Percentiles rank a stretch among this genome's conserved stretches.
Conservation (phyloP, 2,329 filamentous ascomycete species). For the Cladosporium sphaerospermum region DNA sequence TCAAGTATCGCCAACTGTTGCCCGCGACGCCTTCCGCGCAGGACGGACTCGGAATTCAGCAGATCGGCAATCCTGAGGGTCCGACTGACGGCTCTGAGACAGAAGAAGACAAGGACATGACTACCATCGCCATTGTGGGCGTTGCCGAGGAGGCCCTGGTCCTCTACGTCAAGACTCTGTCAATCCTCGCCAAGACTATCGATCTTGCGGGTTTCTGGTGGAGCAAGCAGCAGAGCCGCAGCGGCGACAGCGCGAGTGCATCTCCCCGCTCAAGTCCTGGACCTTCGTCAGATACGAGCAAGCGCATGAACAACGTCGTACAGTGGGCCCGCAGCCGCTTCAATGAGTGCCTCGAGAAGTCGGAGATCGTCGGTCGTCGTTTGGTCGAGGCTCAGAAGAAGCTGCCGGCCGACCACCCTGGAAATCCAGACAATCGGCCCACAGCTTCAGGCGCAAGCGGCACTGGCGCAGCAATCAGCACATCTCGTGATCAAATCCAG, state of each 20-base stretch:
- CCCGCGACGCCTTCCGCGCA: conserved; percentile 75
- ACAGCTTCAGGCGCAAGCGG: conserved; percentile 41
- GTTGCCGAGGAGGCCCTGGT: conserved; percentile 93
- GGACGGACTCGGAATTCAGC: conserved; percentile 56
- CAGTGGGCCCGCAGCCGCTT: conserved; percentile 93
- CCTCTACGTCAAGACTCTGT: conserved; percentile 89
- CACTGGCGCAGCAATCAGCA: conserved; percentile 49
- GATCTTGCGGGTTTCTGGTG: conserved; percentile 93
- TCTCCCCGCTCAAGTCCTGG: conserved; percentile 15
- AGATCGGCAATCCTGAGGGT: conserved; percentile 51
- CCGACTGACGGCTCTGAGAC: conserved; percentile 46
- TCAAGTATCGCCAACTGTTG: conserved; percentile 96
- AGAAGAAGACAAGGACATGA: conserved; percentile 68
- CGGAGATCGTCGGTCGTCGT: conserved; percentile 84
- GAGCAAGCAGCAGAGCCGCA: conserved; percentile 43
- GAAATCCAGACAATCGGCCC: conserved; percentile 73
- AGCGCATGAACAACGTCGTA: conserved; percentile 82
- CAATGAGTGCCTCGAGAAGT: conserved; percentile 96
- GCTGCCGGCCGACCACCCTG: conserved; percentile 77
- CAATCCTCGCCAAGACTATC: conserved; percentile 87
- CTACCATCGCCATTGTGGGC: conserved; percentile 74
- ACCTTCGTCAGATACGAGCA: conserved; percentile 24
- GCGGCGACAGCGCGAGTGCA: conserved; percentile 47
- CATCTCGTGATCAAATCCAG: conserved; percentile 69
- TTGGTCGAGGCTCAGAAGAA: conserved; percentile 78